A percentile compares a stretch with the other conserved stretches of the same genome.
These are phyloP conservation scores for Cornus suecica DNA, from an alignment of 148 eudicot genomes.

Conservation along the genomic window DNA sequence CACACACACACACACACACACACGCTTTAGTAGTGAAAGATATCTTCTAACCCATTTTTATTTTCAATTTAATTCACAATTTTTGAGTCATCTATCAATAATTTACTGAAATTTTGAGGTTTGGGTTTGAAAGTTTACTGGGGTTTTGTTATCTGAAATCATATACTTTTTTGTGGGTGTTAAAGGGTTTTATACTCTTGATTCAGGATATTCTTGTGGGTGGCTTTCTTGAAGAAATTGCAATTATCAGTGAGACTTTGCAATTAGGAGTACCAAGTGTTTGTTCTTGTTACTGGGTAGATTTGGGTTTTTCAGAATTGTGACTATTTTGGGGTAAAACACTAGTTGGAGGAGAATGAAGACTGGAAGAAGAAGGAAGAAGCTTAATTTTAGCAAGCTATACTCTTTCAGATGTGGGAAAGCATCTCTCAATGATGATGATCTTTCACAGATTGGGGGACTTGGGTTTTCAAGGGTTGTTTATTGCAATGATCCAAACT, in stretches of 20 bases:
- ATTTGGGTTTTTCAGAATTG: conserved; percentile 9
- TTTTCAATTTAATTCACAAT: not conserved
- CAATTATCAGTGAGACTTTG: conserved; percentile 15
- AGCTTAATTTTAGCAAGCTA: conserved; percentile 73
- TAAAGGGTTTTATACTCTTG: not conserved
- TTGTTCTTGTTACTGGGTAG: conserved; percentile 12
- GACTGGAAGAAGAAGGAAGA: conserved; percentile 46
- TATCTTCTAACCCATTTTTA: not conserved
- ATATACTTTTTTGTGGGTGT: conserved; percentile 7
- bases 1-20: not conserved
- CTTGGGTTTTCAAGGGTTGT: conserved; percentile 88
- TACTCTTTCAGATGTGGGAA: conserved; percentile 75
- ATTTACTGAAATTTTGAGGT: conserved; percentile 25
- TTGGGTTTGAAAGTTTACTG: not conserved
- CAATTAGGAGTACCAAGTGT: conserved; percentile 12
- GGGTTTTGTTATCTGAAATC: conserved; percentile 15
- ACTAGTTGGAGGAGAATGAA: conserved; percentile 16
- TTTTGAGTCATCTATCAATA: not conserved
- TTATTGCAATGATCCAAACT: conserved; percentile 58
- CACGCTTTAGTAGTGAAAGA: not conserved
- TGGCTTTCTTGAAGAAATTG: conserved; percentile 16
- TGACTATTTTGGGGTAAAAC: not conserved
- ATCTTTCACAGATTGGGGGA: conserved; percentile 74
- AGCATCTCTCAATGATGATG: conserved; percentile 45
- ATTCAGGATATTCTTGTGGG: conserved; percentile 27